A percentile compares a stretch with the other conserved stretches of the same genome.
These are phyloP conservation scores for Sphaerosporella brunnea DNA, from an alignment of 495 filamentous ascomycete genomes.

Conservation along the genomic window DNA sequence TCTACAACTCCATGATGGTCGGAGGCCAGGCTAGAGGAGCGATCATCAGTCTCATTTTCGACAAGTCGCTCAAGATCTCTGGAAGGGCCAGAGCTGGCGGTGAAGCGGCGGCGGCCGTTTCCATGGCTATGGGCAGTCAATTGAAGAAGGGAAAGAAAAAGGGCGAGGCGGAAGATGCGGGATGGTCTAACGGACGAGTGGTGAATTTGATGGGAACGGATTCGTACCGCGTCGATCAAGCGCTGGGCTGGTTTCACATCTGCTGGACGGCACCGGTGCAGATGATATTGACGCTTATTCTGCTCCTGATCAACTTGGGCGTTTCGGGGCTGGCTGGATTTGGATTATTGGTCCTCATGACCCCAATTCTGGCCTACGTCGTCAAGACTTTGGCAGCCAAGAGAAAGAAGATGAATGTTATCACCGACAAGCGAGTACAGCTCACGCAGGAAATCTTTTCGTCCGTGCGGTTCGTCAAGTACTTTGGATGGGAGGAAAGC, in stretches of 20 bases:
- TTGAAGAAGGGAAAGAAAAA: constrained; percentile 26
- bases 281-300: constrained; percentile 54
- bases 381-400: constrained; percentile 53
- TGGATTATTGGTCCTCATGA: constrained; percentile 55
- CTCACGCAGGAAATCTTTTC: constrained; percentile 86
- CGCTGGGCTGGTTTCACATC: constrained; percentile 73
- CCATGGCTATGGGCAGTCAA: constrained; percentile 22
- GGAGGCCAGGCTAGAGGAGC: constrained; percentile 60
- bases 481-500: constrained; percentile 80
- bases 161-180: constrained; percentile 36
- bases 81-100: constrained; percentile 57
- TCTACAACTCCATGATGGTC: constrained; percentile 64
- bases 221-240: constrained; percentile 74
- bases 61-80: constrained; percentile 68
- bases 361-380: constrained; percentile 55
- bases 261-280: constrained; percentile 69
- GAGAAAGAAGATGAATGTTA: constrained; percentile 64
- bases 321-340: constrained; percentile 84
- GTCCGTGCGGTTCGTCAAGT: constrained; percentile 86
- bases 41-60: constrained; percentile 57
- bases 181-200: constrained; percentile 82
- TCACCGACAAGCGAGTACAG: constrained; percentile 78
- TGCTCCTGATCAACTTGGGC: constrained; percentile 67
- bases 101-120: constrained; percentile 32
- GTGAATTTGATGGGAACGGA: constrained; percentile 88